Base-by-base conservation (phyloP, 176 grass and related monocot species). In the Coix lacrymajobi region DNA sequence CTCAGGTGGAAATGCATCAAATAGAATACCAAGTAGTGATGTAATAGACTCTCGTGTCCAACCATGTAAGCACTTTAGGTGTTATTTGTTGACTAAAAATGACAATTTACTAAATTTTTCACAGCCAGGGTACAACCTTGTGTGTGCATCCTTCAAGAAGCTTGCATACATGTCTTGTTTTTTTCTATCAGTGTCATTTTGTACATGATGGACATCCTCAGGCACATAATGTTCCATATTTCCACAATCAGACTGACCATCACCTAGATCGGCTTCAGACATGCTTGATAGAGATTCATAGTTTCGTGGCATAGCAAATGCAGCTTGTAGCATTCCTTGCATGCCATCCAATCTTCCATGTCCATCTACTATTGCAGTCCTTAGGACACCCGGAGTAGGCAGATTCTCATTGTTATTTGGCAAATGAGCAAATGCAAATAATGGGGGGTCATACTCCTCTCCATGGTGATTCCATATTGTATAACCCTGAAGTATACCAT, bases 401-500 rank as follows among this genome's bases (percentile, higher is more conserved):
- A 25, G 9, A 58, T 20, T 58, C 10, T 3, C 8, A 58, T 25
- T 24, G 10, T 58, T 58, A 58, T 58, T 11, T 58, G 56, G 56
- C 8, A 81, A 3, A 1, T 70, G 9, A 7, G 79, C 25, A 81
- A 69, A 80, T 38, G 78, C 29, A 20, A 66, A 10, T 17, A 45
- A 19, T 28, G 32, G 15, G 20, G 65, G 5, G 17, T 81, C 31
- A 11, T 36, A 48, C 10, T 56, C 31, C 32, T 80, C 64, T 28
- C 78, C 64, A 34, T 80, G 78, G 1, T 4, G 46, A 67, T 7
- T 22, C 79, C 66, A 81, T 2, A 3, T 15, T 30, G 16, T 81
- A n/a, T 81, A 81, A 22, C 37, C 49, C 19, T 71, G 49, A 40
- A 71, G 49, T 43, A 81, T 81, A 40, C 51, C 66, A 81, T 81